A percentile compares a stretch with the other conserved stretches of the same genome.
Conservation (phyloP, 2,329 filamentous ascomycete genomes). For the Claviceps pazoutovae region DNA sequence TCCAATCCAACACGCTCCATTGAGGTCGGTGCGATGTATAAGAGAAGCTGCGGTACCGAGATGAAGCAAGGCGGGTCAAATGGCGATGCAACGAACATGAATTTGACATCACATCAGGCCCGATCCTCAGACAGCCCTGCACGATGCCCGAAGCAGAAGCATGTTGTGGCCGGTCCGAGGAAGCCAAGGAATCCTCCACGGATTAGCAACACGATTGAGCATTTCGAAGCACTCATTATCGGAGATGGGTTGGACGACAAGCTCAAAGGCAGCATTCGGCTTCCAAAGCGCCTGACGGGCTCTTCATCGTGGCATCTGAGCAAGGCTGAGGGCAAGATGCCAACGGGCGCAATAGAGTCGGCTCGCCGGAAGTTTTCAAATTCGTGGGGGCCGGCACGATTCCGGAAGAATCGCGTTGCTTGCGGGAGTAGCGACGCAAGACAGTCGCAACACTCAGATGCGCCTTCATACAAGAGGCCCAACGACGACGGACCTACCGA, state of each 20-base stretch:
- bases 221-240: slow-evolving; percentile 5
- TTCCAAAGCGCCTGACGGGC: neutral
- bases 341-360: neutral
- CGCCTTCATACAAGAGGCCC: neutral
- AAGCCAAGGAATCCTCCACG: neutral
- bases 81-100: neutral
- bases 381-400: slow-evolving; percentile 4
- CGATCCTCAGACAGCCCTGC: neutral
- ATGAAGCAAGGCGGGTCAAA: neutral
- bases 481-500: neutral
- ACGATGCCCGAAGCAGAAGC: neutral
- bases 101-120: neutral
- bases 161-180: neutral
- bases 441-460: neutral
- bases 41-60: neutral
- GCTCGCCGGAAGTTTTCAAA: slow-evolving; percentile 3
- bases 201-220: slow-evolving; percentile 5
- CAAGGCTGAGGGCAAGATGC: neutral
- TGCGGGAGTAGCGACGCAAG: neutral
- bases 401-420: neutral
- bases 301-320: slow-evolving; percentile 1
- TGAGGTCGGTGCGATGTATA: neutral
- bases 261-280: neutral
- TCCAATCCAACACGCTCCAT: neutral
- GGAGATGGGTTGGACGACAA: neutral